Conservation (phyloP, 371 early-diverging fungal species). For the Rhizopus sp. region DNA sequence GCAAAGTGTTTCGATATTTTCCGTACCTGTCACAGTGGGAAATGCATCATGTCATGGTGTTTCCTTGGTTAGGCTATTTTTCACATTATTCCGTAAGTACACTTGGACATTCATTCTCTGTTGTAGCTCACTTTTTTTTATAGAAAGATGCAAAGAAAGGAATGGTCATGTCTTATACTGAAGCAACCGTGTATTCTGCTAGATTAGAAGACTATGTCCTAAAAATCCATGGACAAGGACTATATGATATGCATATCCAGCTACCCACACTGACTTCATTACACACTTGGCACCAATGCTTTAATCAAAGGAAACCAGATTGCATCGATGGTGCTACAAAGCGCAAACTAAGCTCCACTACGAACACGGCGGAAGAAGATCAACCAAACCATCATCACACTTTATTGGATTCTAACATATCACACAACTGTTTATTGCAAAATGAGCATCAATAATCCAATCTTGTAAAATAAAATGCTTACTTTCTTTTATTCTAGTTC, state of each 20-base stretch:
- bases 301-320: constrained; percentile 34
- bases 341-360: neutral
- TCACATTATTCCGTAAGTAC: constrained; percentile 50
- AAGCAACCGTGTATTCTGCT: constrained; percentile 47
- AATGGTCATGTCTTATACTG: constrained; percentile 47
- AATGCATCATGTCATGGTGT: constrained; percentile 60
- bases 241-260: constrained; percentile 55
- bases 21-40: constrained; percentile 59
- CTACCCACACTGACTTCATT: constrained; percentile 49
- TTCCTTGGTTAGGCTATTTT: constrained; percentile 57
- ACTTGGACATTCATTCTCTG: neutral
- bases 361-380: neutral
- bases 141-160: constrained; percentile 52
- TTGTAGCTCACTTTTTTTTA: neutral
- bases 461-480: no score
- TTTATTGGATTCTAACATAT: neutral
- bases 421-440: neutral
- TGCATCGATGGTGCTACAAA: constrained; percentile 9
- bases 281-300: constrained; percentile 48
- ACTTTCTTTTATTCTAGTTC: constrained; percentile 34
- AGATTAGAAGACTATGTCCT: constrained; percentile 54
- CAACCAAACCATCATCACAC: neutral
- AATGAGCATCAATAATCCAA: neutral
- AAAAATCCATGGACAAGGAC: constrained; percentile 51
- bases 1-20: constrained; percentile 55